These are phyloP conservation scores for Candida albicans DNA, from an alignment of 1,139 yeast species.

Conservation along the genomic window DNA sequence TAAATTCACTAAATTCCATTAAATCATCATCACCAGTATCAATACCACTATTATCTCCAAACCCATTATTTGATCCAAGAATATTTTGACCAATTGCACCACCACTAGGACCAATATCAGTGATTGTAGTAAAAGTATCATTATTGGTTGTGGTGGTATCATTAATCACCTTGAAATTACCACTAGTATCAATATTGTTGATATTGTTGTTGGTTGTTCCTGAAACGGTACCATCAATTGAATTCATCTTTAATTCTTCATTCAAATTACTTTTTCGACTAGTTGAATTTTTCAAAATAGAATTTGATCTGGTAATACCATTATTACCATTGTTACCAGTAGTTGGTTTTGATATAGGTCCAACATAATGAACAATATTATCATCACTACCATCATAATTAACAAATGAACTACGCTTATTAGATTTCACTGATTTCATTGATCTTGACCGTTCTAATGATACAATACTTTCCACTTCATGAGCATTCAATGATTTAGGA, in stretches of 20 bases:
- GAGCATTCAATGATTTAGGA: conserved; percentile 64
- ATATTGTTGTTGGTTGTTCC: not conserved
- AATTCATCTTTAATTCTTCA: conserved; percentile 15
- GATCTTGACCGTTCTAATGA: conserved; percentile 72
- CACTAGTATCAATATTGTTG: conserved; percentile 2
- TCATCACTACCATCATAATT: conserved; percentile 52
- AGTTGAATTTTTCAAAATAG: conserved; percentile 48
- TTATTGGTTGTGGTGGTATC: too few species aligned
- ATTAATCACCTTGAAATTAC: conserved; percentile 1
- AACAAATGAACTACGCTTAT: conserved; percentile 43
- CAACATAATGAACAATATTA: conserved; percentile 36
- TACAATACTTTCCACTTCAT: conserved; percentile 73
- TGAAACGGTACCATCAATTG: conserved; percentile 16
- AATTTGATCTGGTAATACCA: conserved; percentile 35
- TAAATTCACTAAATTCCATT: conserved; percentile 64
- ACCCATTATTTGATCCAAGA: conserved; percentile 6
- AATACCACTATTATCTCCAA: conserved; percentile 2
- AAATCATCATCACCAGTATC: conserved; percentile 34
- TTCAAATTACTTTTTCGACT: conserved; percentile 15
- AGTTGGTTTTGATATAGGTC: conserved; percentile 20
- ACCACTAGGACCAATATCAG: too few species aligned
- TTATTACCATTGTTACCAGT: conserved; percentile 10
- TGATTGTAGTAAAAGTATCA: too few species aligned
- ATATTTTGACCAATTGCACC: too few species aligned
- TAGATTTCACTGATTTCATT: conserved; percentile 45